These are phyloP conservation scores for Cajanus cajan DNA, from an alignment of 306 rosid species.

Conservation along the genomic window DNA sequence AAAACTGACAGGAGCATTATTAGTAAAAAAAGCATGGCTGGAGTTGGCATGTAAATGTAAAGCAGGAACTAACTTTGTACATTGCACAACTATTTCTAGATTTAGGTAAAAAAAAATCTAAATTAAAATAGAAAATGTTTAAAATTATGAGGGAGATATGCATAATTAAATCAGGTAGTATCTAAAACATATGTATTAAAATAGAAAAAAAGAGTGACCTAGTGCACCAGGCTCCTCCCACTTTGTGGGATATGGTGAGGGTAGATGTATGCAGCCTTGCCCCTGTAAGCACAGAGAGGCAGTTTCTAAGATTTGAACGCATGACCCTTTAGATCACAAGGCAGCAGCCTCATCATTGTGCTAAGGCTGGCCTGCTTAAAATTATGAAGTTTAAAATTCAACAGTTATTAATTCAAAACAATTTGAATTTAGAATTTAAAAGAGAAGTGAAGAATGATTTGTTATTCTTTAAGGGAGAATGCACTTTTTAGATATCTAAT, in stretches of 20 bases:
- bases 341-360: neutral
- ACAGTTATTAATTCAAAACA: neutral
- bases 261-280: neutral
- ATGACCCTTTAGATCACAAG: neutral
- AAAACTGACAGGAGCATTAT: neutral
- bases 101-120: neutral
- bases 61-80: neutral
- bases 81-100: neutral
- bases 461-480: neutral
- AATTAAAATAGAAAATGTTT: conserved; percentile 10
- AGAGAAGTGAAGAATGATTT: neutral
- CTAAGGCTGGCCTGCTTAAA: neutral
- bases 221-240: neutral
- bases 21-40: neutral
- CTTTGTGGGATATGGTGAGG: neutral
- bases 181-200: neutral
- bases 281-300: neutral
- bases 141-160: conserved; percentile 2
- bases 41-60: conserved; percentile 22
- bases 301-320: neutral
- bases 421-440: neutral
- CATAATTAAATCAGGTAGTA: neutral
- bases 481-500: neutral
- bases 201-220: neutral
- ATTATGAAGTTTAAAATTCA: neutral